These are phyloP conservation scores for Leccinum obscurum DNA, from an alignment of 768 basidiomycete genomes.

Conservation along the genomic window DNA sequence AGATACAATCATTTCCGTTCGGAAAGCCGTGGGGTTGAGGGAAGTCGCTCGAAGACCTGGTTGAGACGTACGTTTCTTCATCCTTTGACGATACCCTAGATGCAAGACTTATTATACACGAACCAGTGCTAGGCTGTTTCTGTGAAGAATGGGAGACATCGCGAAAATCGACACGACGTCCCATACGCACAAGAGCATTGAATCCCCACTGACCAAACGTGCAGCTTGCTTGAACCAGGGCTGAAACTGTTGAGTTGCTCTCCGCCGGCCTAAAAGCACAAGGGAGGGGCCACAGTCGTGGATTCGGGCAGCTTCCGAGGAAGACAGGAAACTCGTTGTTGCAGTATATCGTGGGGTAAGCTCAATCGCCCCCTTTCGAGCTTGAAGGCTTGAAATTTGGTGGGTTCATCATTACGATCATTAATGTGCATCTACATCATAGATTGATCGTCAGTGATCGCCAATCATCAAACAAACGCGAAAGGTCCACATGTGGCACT, in stretches of 20 bases:
- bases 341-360: no score
- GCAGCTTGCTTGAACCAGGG: background rate
- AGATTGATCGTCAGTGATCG: constrained; percentile 3
- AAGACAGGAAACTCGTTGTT: background rate
- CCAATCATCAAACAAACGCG: background rate
- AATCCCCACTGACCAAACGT: background rate
- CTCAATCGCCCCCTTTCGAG: background rate
- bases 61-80: background rate
- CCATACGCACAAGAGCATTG: background rate
- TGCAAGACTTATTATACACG: background rate
- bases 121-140: background rate
- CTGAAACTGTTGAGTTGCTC: no score
- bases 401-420: background rate
- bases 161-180: background rate
- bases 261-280: background rate
- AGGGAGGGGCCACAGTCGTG: background rate
- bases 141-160: background rate
- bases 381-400: background rate
- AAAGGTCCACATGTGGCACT: background rate
- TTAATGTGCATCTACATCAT: background rate
- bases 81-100: background rate
- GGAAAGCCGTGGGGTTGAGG: background rate
- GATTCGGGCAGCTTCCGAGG: background rate
- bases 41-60: background rate
- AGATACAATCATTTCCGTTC: background rate